Base-by-base conservation (phyloP, 208 protist species). In the Sergeia podlipaevii region DNA sequence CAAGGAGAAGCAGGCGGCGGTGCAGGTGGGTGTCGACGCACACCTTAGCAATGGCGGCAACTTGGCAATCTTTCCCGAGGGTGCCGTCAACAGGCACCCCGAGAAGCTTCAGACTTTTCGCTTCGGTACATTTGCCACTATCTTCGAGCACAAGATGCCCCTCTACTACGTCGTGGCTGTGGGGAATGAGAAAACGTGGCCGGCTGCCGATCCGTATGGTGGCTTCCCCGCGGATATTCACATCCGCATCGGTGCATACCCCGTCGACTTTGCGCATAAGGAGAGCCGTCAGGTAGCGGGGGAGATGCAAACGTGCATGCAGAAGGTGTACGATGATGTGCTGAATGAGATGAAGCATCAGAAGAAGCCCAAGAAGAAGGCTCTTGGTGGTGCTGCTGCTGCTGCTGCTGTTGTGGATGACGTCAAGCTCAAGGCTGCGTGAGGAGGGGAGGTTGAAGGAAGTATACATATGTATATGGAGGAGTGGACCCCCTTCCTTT, bases 11-110 rank as follows among this genome's bases (percentile, higher is more conserved):
- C 80, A 88, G 59, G 65, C 64, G 18, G 33, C 37, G 21, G 80
- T 88, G 53, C 29, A 27, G 60, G 23, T 38, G 4, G 33, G 55
- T 21, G 56, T 88, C 15, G 36, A 73, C 48, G 13, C 32, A 36
- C 68, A 78, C 62, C 36, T 87, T 24, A 18, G 30, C 2, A n/a
- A 53, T 23, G 63, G 63, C 32, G 79, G 75, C 50, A 65, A 38
- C 60, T 11, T 88, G 43, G 55, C 57, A 17, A 46, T 88, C 38
- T 88, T 82, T 39, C 80, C 80, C 1, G 80, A 88, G 41, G 80
- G 80, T 18, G 59, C 65, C 28, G 45, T 88, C 11, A 88, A 84
- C 65, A 81, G 74, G 56, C 38, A 58, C n/a, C 68, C 80, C 0
- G 41, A 67, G 29, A 51, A 38, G 30, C 48, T 88, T 26, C 51